Conservation (phyloP, 2,329 filamentous ascomycete genomes). For the Cucurbitaria berberidis region DNA sequence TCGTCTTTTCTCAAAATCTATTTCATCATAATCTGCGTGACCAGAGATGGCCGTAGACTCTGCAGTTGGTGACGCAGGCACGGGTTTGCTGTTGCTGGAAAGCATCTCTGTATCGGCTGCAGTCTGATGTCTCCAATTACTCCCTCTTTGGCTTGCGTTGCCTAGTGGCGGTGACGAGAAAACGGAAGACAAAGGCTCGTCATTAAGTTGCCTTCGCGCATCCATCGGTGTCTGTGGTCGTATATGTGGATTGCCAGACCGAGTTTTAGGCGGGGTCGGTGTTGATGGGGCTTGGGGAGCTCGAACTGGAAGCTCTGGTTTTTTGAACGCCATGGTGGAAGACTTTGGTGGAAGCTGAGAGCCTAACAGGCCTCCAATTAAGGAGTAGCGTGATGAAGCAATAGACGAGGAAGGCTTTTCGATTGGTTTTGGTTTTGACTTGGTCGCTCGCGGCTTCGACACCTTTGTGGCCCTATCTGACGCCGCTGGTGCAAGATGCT, state of each 20-base stretch:
- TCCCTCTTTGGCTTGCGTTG: slow-evolving; percentile 2
- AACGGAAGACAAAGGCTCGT: slow-evolving; percentile 4
- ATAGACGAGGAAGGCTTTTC: slow-evolving; percentile 3
- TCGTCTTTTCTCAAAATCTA: slow-evolving; percentile 38
- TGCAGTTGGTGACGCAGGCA: slow-evolving; percentile 50
- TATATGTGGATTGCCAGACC: slow-evolving; percentile 3
- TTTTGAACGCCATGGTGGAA: slow-evolving; percentile 21
- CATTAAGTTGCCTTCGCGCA: not conserved
- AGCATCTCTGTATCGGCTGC: slow-evolving; percentile 29
- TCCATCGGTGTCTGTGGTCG: slow-evolving; percentile 14
- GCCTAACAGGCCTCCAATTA: slow-evolving; percentile 22
- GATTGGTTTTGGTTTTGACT: not conserved
- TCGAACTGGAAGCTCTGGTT: slow-evolving; percentile 15
- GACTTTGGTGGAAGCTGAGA: slow-evolving; percentile 7
- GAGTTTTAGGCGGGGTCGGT: slow-evolving; percentile 13
- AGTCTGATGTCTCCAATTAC: slow-evolving; percentile 6
- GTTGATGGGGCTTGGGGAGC: slow-evolving; percentile 19
- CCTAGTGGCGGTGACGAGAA: slow-evolving; percentile 19
- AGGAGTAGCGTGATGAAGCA: slow-evolving; percentile 5
- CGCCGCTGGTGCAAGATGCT: not conserved
- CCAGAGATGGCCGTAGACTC: slow-evolving; percentile 50
- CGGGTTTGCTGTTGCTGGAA: slow-evolving; percentile 52
- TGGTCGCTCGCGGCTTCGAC: not conserved
- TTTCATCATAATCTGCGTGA: slow-evolving; percentile 34
- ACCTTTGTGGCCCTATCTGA: not conserved